These are phyloP conservation scores for Paraglomus brasilianum DNA, from an alignment of 192 early-diverging fungal genomes.

Conservation along the genomic window DNA sequence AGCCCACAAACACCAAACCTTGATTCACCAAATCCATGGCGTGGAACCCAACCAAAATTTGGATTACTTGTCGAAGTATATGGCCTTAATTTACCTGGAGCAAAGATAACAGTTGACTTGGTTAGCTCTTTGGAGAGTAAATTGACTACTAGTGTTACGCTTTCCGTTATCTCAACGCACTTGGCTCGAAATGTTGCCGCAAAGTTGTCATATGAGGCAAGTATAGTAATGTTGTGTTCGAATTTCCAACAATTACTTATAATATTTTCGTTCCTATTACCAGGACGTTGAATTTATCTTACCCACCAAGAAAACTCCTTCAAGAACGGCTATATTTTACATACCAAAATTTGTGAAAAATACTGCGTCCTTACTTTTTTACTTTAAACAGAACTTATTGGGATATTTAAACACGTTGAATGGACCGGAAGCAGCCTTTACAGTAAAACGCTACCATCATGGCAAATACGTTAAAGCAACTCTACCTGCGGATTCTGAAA, in stretches of 20 bases:
- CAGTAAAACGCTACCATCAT: slow-evolving; percentile 43
- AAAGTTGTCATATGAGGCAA: slow-evolving; percentile 62
- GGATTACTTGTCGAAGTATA: slow-evolving; percentile 68
- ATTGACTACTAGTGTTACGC: slow-evolving; percentile 59
- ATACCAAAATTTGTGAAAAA: slow-evolving; percentile 57
- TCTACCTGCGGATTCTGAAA: neutral
- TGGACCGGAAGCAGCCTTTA: slow-evolving; percentile 41
- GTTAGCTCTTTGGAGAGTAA: slow-evolving; percentile 62
- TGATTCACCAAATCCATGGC: slow-evolving; percentile 43
- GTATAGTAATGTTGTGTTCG: slow-evolving; percentile 5
- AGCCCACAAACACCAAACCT: slow-evolving; percentile 42
- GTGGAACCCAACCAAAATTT: slow-evolving; percentile 16
- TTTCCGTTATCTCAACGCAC: slow-evolving; percentile 60
- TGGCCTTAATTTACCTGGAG: slow-evolving; percentile 61
- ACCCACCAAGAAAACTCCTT: slow-evolving; percentile 52
- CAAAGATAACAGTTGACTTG: slow-evolving; percentile 59
- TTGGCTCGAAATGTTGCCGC: slow-evolving; percentile 66
- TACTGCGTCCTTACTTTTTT: slow-evolving; percentile 60
- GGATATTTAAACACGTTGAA: slow-evolving; percentile 42
- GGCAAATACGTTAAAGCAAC: slow-evolving; percentile 36
- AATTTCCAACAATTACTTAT: neutral
- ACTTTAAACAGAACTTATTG: slow-evolving; percentile 61
- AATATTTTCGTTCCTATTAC: neutral
- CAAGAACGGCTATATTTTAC: slow-evolving; percentile 38
- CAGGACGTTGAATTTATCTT: slow-evolving; percentile 82